Conservation (phyloP, 805 yeast species). For the Kodamaea kaohsiungensis region DNA sequence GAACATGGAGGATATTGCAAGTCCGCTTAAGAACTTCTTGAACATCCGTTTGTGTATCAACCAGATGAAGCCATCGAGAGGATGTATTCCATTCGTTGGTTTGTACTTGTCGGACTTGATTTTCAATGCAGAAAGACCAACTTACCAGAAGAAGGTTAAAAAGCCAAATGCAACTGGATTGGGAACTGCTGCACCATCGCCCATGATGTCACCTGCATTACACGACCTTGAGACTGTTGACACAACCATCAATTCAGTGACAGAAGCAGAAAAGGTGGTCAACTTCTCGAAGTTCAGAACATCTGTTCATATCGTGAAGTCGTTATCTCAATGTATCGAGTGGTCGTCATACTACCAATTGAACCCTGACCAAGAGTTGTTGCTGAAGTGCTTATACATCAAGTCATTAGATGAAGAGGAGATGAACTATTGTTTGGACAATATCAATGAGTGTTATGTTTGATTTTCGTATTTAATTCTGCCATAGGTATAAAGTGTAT, state of each 20-base stretch:
- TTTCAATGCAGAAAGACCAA: constrained; percentile 66
- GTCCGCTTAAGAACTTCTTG: constrained; percentile 73
- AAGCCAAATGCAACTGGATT: neutral
- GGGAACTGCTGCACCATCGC: neutral
- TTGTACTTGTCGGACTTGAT: constrained; percentile 81
- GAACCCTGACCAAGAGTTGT: constrained; percentile 56
- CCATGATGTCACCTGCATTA: constrained; percentile 1
- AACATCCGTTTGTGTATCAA: constrained; percentile 64
- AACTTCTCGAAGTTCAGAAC: constrained; percentile 79
- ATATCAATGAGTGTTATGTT: constrained; percentile 7
- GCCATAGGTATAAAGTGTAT: neutral
- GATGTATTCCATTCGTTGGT: constrained; percentile 90
- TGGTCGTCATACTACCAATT: constrained; percentile 75
- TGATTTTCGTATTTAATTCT: neutral
- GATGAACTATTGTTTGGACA: constrained; percentile 45
- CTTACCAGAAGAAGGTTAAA: constrained; percentile 19
- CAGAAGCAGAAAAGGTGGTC: constrained; percentile 45
- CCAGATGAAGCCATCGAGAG: constrained; percentile 60
- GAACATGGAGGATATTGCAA: constrained; percentile 66
- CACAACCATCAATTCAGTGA: constrained; percentile 13
- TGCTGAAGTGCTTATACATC: constrained; percentile 83
- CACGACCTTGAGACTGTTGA: constrained; percentile 11
- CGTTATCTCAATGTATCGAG: constrained; percentile 77
- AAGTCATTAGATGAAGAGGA: constrained; percentile 73
- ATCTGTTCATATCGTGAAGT: constrained; percentile 74